Evolutionary conservation across 805 yeast species (phyloP).

Genomic region (Naumovozyma dairenensis): DNA sequence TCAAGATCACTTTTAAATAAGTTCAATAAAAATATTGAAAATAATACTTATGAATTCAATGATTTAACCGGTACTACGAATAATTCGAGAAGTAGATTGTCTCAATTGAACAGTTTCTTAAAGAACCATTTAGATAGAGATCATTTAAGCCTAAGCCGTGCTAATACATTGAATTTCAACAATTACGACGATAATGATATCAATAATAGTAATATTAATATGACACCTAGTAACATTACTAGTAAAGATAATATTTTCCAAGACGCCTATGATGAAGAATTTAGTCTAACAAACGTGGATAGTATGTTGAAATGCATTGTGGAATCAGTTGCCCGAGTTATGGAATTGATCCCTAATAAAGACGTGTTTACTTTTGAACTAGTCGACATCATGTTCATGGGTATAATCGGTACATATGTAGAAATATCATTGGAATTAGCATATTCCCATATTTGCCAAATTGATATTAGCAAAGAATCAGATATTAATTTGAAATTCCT

Average conservation of each 20-base stretch:
- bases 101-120: constrained; percentile 49
- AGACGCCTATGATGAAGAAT: constrained; percentile 12
- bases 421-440: constrained; percentile 68
- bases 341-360: constrained; percentile 60
- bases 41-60: constrained; percentile 1
- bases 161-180: constrained; percentile 3
- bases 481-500: constrained; percentile 39
- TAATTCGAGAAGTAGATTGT: constrained; percentile 32
- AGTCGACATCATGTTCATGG: constrained; percentile 55
- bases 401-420: constrained; percentile 64
- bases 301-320: constrained; percentile 57
- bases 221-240: neutral
- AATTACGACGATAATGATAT: neutral
- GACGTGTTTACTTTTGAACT: constrained; percentile 56
- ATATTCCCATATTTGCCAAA: constrained; percentile 37
- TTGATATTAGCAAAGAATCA: constrained; percentile 23
- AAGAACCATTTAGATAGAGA: constrained; percentile 41
- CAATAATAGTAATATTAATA: neutral
- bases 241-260: neutral
- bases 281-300: constrained; percentile 44
- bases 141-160: constrained; percentile 26
- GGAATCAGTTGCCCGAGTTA: constrained; percentile 66
- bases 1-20: constrained; percentile 22
- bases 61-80: neutral
- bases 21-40: constrained; percentile 21